Conservation (phyloP, 2,329 filamentous ascomycete species). For the Curvularia hawaiiensis region DNA sequence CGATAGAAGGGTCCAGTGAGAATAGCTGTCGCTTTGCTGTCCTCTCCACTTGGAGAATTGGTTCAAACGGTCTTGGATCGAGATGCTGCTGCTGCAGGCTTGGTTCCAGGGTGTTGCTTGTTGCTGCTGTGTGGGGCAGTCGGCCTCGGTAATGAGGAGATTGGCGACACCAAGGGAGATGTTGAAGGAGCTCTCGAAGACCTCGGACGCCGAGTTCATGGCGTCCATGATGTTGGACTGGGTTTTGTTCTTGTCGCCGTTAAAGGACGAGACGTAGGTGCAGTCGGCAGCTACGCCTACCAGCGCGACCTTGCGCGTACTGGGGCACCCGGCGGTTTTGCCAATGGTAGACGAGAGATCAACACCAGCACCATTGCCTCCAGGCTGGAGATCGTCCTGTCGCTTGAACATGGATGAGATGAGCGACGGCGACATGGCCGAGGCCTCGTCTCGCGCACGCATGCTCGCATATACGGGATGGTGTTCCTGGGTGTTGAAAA, state of each 20-base stretch:
- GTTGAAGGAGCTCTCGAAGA: constrained; percentile 93
- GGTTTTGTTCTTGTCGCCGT: constrained; percentile 70
- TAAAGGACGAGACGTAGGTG: constrained; percentile 77
- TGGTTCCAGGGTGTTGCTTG: constrained; percentile 82
- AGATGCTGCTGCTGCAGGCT: constrained; percentile 64
- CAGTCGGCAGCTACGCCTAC: constrained; percentile 94
- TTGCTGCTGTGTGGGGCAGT: constrained; percentile 74
- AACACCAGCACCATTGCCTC: constrained; percentile 76
- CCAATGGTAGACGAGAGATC: constrained; percentile 83
- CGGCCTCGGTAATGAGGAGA: constrained; percentile 73
- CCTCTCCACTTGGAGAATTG: constrained; percentile 90
- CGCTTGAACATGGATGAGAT: constrained; percentile 70
- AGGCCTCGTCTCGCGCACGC: constrained; percentile 56
- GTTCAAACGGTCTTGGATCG: constrained; percentile 80
- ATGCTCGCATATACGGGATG: constrained; percentile 68
- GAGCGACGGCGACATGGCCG: constrained; percentile 61
- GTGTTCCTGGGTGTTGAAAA: constrained; percentile 76
- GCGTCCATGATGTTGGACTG: constrained; percentile 77
- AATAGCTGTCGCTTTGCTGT: constrained; percentile 75
- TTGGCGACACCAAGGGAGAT: constrained; percentile 91
- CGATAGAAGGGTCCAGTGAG: constrained; percentile 90
- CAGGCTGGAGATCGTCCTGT: constrained; percentile 69
- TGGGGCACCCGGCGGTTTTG: constrained; percentile 81
- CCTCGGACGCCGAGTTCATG: constrained; percentile 83
- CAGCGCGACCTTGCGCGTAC: constrained; percentile 86